Conservation (phyloP, 495 filamentous ascomycete genomes). For the Penicillium psychrofluorescens region DNA sequence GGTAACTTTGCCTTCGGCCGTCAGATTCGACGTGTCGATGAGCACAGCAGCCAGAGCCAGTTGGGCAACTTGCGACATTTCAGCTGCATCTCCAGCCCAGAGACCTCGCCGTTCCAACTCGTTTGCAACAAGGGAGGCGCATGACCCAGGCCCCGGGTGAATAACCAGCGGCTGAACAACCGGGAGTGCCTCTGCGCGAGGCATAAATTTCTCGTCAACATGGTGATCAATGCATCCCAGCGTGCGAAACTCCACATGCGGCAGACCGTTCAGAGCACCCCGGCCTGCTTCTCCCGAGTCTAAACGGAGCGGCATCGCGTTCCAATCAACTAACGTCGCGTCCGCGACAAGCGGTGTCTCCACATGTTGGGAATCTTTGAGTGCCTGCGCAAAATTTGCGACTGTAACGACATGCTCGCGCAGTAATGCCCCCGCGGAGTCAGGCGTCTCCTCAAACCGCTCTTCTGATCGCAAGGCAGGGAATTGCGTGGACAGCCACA, state of each 20-base stretch:
- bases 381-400: conserved; percentile 24
- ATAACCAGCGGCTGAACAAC: conserved; percentile 50
- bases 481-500: conserved; percentile 33
- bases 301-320: conserved; percentile 56
- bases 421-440: conserved; percentile 29
- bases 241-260: conserved; percentile 39
- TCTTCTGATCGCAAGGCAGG: conserved; percentile 13
- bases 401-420: conserved; percentile 34
- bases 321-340: conserved; percentile 80
- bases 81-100: conserved; percentile 38
- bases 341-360: conserved; percentile 20
- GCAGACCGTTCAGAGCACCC: conserved; percentile 24
- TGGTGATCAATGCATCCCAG: conserved; percentile 91
- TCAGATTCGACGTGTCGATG: conserved; percentile 77
- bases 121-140: conserved; percentile 66
- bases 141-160: conserved; percentile 62
- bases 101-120: conserved; percentile 40
- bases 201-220: conserved; percentile 64
- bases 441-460: conserved; percentile 20
- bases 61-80: conserved; percentile 56
- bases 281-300: conserved; percentile 8
- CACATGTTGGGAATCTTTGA: conserved; percentile 7
- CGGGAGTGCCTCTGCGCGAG: conserved; percentile 13
- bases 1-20: conserved; percentile 64
- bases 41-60: conserved; percentile 76